Conservation (phyloP, 2,329 filamentous ascomycete species). For the Apiospora malaysiana region DNA sequence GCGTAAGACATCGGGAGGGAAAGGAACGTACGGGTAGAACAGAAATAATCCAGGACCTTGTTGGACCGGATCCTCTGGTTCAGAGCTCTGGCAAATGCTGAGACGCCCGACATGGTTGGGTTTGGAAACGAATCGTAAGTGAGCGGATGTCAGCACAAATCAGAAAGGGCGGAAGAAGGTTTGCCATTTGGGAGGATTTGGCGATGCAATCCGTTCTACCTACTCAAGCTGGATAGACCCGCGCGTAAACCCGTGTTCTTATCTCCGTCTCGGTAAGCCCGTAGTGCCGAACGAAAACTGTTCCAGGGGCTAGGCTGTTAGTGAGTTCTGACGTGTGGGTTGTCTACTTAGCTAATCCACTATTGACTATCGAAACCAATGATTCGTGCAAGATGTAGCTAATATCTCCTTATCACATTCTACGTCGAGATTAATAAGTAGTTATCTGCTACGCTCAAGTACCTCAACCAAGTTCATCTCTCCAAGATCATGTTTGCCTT, state of each 20-base stretch:
- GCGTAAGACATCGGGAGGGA: not conserved
- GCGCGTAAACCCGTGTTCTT: not conserved
- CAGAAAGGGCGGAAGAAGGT: too few species aligned
- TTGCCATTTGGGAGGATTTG: too few species aligned
- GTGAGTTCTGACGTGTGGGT: not conserved
- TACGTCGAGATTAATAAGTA: not conserved
- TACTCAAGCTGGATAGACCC: not conserved
- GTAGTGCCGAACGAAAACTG: not conserved
- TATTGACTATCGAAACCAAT: not conserved
- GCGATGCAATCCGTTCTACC: not conserved
- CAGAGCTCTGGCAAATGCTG: not conserved
- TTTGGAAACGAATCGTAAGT: not conserved
- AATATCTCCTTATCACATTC: not conserved
- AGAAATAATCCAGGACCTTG: slow-evolving; percentile 1
- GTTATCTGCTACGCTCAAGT: too few species aligned
- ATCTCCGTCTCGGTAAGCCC: not conserved
- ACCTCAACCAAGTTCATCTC: not conserved
- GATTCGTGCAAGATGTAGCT: not conserved
- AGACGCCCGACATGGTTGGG: not conserved
- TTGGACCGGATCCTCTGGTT: slow-evolving; percentile 1
- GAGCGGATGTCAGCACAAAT: not conserved
- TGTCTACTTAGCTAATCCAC: not conserved
- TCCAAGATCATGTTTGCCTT: not conserved
- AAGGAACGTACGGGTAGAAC: not conserved
- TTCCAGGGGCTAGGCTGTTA: not conserved